phyloP scores from a whole-genome alignment of 257 asterid species.

The Capsicum pubescens region DNA sequence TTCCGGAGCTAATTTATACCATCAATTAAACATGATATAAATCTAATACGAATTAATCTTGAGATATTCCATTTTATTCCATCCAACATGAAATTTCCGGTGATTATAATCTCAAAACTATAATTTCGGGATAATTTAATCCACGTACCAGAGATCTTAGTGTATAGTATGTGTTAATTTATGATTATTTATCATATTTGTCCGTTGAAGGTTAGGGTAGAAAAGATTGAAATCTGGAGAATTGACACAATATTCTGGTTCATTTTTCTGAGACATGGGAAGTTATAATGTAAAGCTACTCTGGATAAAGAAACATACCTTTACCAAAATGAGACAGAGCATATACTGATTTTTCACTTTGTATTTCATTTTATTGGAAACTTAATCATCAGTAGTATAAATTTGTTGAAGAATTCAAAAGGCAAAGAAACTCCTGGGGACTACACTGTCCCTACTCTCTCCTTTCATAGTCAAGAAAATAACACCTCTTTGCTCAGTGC shows the following conservation, averaged over 20 bases:
- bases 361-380: constrained; percentile 32
- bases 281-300: constrained; percentile 51
- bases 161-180: too few relatives aligned
- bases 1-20: too few relatives aligned
- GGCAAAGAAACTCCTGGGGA: not conserved
- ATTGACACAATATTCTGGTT: constrained; percentile 21
- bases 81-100: too few relatives aligned
- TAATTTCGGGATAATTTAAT: too few relatives aligned
- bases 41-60: too few relatives aligned
- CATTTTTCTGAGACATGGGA: constrained; percentile 33
- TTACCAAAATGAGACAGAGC: constrained; percentile 32
- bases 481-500: constrained; percentile 35
- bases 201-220: too few relatives aligned
- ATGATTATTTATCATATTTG: too few relatives aligned
- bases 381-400: not conserved
- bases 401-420: constrained; percentile 1
- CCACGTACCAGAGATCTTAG: too few relatives aligned
- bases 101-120: too few relatives aligned
- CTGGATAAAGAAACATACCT: constrained; percentile 38
- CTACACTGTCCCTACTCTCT: constrained; percentile 24
- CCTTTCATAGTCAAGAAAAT: constrained; percentile 34
- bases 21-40: too few relatives aligned
- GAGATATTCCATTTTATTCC: too few relatives aligned
- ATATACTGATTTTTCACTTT: constrained; percentile 32
- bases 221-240: not conserved